A percentile compares a stretch with the other conserved stretches of the same genome.
phyloP scores from a whole-genome alignment of 1,284 basidiomycete genomes.

The Rhodotorula mucilaginosa region DNA sequence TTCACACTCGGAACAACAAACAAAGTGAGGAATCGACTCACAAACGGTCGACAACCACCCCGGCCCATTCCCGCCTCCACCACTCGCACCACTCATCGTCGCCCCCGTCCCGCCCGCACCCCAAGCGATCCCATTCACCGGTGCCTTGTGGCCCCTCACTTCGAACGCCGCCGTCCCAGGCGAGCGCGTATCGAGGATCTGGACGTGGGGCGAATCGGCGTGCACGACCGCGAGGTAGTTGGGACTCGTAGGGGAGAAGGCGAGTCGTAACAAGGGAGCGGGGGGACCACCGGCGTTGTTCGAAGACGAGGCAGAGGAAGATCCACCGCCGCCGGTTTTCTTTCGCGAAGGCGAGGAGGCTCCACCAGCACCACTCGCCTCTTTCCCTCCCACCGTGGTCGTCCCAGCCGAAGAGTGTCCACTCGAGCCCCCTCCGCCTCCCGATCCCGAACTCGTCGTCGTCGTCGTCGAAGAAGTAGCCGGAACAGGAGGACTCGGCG shows the following conservation, averaged over 20 bases:
- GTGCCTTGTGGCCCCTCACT: conserved; percentile 70
- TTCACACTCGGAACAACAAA: background rate
- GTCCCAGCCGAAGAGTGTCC: background rate
- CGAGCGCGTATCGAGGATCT: conserved; percentile 89
- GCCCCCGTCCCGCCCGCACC: conserved; percentile 25
- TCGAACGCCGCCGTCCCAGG: conserved; percentile 91
- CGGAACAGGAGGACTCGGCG: conserved; percentile 51
- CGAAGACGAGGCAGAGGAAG: conserved; percentile 45
- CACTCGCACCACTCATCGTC: conserved; percentile 1
- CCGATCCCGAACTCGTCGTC: background rate
- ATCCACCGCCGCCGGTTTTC: background rate
- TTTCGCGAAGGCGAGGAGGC: background rate
- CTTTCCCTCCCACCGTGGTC: background rate
- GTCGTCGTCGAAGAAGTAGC: conserved; percentile 4
- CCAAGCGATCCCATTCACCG: conserved; percentile 83
- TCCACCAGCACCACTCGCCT: background rate
- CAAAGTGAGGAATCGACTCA: conserved; percentile 12
- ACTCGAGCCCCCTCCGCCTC: background rate
- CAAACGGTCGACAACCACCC: conserved; percentile 69
- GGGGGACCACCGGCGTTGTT: conserved; percentile 36
- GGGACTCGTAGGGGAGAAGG: conserved; percentile 79
- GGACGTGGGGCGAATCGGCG: conserved; percentile 78
- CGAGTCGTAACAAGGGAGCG: conserved; percentile 73
- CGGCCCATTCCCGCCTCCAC: conserved; percentile 59
- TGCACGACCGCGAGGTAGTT: conserved; percentile 93